Base-by-base conservation (phyloP, 495 filamentous ascomycete genomes). In the Aspergillus wentii region DNA sequence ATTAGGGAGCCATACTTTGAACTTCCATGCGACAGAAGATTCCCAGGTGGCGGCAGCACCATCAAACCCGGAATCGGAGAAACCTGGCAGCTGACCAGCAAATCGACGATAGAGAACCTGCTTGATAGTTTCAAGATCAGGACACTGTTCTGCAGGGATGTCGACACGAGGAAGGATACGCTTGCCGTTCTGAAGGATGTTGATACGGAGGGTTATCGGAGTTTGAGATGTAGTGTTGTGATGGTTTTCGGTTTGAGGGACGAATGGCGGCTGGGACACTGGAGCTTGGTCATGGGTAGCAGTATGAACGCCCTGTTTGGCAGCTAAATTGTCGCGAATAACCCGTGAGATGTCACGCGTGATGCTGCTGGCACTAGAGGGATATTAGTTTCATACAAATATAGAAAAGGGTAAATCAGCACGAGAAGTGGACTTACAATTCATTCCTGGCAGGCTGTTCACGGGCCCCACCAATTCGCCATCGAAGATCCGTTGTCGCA, bases 341-440 rank as follows among this genome's bases (percentile, higher is more conserved):
- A 70, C 56, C 8, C 66, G 61, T 13, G 62, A 62, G 27, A 70
- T 49, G 28, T 70, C 66, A 17, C 63, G 66, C 17, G 61, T 63
- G 21, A 70, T 64, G 32, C 64, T 62, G 35, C 57, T 62, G 16
- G 64, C 66, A 49, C 66, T 70, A 43, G 49, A 44, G 20, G 19
- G 16, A 14, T 41, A 42, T 52, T 17, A 32, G 28, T 34, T 13
- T 29, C 2, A 20, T 35, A 17, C 16, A 27, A 19, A 16, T 13
- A n/a, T n/a, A 8, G 16, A 16, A 5, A 15, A 38, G 9, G 35
- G 17, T 38, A 15, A 26, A 23, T 10, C 30, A 3, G 41, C 14
- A 2, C 13, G 16, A 29, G 14, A 30, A 43, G 8, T 18, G 17
- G 18, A 49, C 64, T 30, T 62, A 71, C 66, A 71, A 71, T 47